phyloP scores from a whole-genome alignment of 2,329 filamentous ascomycete genomes.

The Balansia obtecta region DNA sequence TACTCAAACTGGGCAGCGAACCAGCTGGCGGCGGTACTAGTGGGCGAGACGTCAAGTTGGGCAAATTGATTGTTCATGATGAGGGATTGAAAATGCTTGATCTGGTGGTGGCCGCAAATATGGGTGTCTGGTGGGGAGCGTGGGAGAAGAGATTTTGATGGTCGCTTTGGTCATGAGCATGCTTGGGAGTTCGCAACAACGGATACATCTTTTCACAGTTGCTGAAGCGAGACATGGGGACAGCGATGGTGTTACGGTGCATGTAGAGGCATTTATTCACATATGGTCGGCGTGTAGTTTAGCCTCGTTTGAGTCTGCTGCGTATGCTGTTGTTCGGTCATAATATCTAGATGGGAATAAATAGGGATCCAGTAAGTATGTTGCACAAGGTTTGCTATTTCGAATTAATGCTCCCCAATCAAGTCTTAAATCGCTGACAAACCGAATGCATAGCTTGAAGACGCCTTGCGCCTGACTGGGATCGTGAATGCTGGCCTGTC shows the following conservation, averaged over 20 bases:
- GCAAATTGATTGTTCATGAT: constrained; percentile 80
- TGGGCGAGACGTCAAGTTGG: constrained; percentile 81
- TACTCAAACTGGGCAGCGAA: constrained; percentile 68
- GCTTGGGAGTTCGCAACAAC: too few species aligned
- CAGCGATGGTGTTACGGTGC: neutral
- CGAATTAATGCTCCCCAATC: constrained; percentile 17
- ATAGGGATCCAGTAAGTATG: too few species aligned
- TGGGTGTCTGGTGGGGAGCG: constrained; percentile 86
- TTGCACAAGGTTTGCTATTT: too few species aligned
- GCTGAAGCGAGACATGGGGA: neutral
- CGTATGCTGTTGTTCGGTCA: too few species aligned
- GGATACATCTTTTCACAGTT: neutral
- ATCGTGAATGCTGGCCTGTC: too few species aligned
- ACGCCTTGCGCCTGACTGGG: too few species aligned
- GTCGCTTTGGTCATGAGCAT: neutral
- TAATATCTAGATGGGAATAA: too few species aligned
- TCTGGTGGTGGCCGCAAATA: constrained; percentile 77
- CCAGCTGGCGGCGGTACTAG: constrained; percentile 74
- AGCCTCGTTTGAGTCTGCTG: too few species aligned
- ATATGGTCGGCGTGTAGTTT: neutral
- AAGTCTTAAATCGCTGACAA: constrained; percentile 8
- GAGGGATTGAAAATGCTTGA: constrained; percentile 95
- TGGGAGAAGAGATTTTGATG: constrained; percentile 49
- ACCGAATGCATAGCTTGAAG: too few species aligned
- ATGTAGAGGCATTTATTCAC: neutral